Percentiles rank a stretch among this genome's conserved stretches.
Conservation (phyloP, 441 rosid species). For the Adansonia rubrostipa region DNA sequence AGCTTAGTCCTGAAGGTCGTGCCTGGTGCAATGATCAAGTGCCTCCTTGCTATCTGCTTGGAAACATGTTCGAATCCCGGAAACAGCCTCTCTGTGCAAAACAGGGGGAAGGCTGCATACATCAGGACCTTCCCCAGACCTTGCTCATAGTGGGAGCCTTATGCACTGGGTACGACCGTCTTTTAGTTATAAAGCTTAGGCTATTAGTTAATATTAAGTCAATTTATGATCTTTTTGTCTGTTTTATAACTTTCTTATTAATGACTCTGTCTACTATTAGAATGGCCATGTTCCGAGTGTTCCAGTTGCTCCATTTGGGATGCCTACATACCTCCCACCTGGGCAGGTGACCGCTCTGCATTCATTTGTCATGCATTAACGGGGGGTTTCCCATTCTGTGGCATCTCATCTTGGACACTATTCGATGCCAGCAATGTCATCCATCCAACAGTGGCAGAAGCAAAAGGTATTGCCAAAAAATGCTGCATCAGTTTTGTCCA, state of each 20-base stretch:
- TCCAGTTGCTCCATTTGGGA: constrained; percentile 64
- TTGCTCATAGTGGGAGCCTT: too few species aligned
- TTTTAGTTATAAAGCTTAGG: not conserved
- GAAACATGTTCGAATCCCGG: too few species aligned
- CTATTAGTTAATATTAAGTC: not conserved
- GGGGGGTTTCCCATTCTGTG: constrained; percentile 63
- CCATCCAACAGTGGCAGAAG: constrained; percentile 72
- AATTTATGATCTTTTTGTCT: not conserved
- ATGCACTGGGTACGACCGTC: too few species aligned
- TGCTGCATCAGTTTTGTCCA: not conserved
- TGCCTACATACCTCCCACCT: constrained; percentile 71
- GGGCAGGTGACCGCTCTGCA: constrained; percentile 79
- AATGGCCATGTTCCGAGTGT: constrained; percentile 54
- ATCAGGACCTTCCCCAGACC: too few species aligned
- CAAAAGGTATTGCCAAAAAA: constrained; percentile 55
- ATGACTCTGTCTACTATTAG: constrained; percentile 35
- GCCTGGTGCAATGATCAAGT: too few species aligned
- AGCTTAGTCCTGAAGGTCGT: too few species aligned
- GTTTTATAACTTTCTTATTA: not conserved
- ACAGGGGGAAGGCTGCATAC: too few species aligned
- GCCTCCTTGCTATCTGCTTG: too few species aligned
- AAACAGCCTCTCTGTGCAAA: too few species aligned
- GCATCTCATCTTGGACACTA: constrained; percentile 64
- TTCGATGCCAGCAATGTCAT: constrained; percentile 49
- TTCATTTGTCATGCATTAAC: constrained; percentile 78